Conservation (phyloP, 495 filamentous ascomycete species). For the Podospora pseudoanserina region DNA sequence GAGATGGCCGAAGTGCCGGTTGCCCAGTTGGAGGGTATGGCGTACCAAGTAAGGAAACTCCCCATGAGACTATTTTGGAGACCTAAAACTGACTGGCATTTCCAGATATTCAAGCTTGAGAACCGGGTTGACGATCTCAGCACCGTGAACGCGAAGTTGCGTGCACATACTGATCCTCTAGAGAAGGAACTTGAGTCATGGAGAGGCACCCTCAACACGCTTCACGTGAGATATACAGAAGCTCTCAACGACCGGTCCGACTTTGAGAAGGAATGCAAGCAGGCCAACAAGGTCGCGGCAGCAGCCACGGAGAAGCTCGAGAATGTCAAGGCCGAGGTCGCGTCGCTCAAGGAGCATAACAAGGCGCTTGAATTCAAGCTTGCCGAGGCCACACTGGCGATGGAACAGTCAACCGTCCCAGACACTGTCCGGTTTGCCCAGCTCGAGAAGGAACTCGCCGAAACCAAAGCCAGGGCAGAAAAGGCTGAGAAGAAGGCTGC, state of each 20-base stretch:
- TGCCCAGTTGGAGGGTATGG: conserved; percentile 36
- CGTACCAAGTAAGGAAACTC: conserved; percentile 29
- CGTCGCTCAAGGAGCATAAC: conserved; percentile 49
- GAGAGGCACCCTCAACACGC: conserved; percentile 22
- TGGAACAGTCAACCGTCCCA: conserved; percentile 49
- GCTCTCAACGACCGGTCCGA: conserved; percentile 38
- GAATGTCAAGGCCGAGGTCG: conserved; percentile 41
- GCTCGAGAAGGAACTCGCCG: conserved; percentile 37
- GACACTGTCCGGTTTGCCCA: conserved; percentile 46
- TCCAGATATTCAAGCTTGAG: conserved; percentile 34
- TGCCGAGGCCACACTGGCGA: conserved; percentile 41
- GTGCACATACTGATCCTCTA: conserved; percentile 28
- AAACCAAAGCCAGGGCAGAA: conserved; percentile 31
- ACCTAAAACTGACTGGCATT: not conserved
- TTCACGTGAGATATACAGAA: conserved; percentile 34
- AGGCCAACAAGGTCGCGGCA: conserved; percentile 24
- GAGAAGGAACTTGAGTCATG: conserved; percentile 33
- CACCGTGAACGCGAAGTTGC: conserved; percentile 23
- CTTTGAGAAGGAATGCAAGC: conserved; percentile 35
- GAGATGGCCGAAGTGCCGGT: conserved; percentile 30
- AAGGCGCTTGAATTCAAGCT: conserved; percentile 49
- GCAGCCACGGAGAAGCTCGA: conserved; percentile 29
- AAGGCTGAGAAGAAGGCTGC: conserved; percentile 45
- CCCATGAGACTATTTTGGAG: not conserved
- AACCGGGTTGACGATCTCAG: conserved; percentile 24